Conservation (phyloP, 345 rosid species). For the Cardamine occulta region DNA sequence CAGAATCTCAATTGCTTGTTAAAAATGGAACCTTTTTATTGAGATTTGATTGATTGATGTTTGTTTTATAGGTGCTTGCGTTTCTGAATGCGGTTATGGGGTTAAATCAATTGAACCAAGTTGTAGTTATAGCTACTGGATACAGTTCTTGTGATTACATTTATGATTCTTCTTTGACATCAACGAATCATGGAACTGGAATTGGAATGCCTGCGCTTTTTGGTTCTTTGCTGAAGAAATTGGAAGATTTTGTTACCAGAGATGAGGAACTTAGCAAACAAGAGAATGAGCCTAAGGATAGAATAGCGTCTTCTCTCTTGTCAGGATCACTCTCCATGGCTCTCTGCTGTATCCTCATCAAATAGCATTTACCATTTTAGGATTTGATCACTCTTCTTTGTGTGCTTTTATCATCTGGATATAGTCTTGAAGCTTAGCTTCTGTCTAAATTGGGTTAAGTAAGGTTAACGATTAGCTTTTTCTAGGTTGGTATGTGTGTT, state of each 20-base stretch:
- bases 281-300: slow-evolving; percentile 45
- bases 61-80: slow-evolving; percentile 65
- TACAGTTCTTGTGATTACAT: slow-evolving; percentile 74
- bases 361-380: not conserved
- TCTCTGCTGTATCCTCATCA: slow-evolving; percentile 86
- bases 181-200: slow-evolving; percentile 50
- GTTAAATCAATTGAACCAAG: slow-evolving; percentile 81
- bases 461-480: no score
- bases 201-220: slow-evolving; percentile 58
- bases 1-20: not conserved
- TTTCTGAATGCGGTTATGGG: slow-evolving; percentile 72
- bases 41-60: not conserved
- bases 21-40: not conserved
- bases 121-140: slow-evolving; percentile 88
- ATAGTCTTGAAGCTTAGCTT: slow-evolving; percentile 5
- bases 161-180: slow-evolving; percentile 69
- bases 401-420: not conserved
- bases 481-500: no score
- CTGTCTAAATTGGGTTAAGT: not conserved
- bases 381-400: not conserved
- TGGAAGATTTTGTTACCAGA: slow-evolving; percentile 65
- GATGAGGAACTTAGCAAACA: slow-evolving; percentile 67
- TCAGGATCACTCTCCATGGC: slow-evolving; percentile 97
- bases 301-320: slow-evolving; percentile 64
- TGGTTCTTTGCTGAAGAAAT: slow-evolving; percentile 55